Conservation (phyloP, 2,329 filamentous ascomycete species). For the Plectosphaerella sp. region DNA sequence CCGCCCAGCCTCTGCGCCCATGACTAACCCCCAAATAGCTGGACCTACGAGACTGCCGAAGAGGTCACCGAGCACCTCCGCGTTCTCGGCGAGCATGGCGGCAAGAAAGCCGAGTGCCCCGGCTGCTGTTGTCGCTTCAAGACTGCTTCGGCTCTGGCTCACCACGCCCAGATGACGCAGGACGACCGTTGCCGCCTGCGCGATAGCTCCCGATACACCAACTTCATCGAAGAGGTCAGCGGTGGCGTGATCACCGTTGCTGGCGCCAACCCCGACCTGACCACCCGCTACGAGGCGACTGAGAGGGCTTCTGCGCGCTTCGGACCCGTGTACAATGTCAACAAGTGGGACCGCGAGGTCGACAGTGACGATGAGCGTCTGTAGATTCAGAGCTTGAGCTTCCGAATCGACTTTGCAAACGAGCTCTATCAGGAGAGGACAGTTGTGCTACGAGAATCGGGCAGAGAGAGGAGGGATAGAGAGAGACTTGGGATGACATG, state of each 20-base stretch:
- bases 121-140: constrained; percentile 37
- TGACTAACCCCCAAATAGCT: constrained; percentile 24
- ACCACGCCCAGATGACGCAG: constrained; percentile 41
- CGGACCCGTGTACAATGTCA: neutral
- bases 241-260: constrained; percentile 29
- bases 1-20: no score
- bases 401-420: no score
- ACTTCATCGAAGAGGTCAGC: constrained; percentile 33
- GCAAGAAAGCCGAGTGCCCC: constrained; percentile 34
- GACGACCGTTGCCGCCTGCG: constrained; percentile 37
- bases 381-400: no score
- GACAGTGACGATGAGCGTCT: no score
- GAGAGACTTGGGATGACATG: no score
- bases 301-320: constrained; percentile 5
- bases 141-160: constrained; percentile 35
- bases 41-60: constrained; percentile 27
- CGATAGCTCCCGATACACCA: constrained; percentile 30
- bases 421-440: no score
- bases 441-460: no score
- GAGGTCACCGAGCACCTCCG: constrained; percentile 38
- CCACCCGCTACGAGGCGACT: constrained; percentile 24
- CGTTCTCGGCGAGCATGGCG: constrained; percentile 31
- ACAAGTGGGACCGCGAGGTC: no score
- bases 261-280: constrained; percentile 26
- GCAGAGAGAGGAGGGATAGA: no score